Percentiles rank a stretch among this genome's conserved stretches.
phyloP scores from a whole-genome alignment of 2,329 filamentous ascomycete genomes.

The Didymella segeticola region DNA sequence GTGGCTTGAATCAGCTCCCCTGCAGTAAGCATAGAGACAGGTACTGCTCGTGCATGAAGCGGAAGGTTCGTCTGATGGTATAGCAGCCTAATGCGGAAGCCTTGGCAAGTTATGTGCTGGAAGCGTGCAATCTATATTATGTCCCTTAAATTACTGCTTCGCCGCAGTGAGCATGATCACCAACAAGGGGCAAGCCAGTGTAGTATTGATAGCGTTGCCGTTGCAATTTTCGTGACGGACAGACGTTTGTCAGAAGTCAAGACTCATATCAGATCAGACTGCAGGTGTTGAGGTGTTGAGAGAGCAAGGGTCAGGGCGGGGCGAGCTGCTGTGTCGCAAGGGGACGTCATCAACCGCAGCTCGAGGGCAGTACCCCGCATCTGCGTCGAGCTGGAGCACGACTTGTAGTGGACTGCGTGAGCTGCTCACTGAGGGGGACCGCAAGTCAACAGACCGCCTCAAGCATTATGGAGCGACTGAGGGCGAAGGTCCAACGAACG shows the following conservation, averaged over 20 bases:
- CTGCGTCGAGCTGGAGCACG: slow-evolving; percentile 2
- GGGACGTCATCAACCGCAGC: slow-evolving; percentile 28
- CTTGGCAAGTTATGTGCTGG: not conserved
- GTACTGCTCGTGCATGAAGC: not conserved
- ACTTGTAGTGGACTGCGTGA: not conserved
- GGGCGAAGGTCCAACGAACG: slow-evolving; percentile 4
- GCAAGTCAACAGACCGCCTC: slow-evolving; percentile 6
- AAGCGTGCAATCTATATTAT: not conserved
- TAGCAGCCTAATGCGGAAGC: not conserved
- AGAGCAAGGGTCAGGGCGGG: slow-evolving; percentile 3
- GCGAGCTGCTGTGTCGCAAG: slow-evolving; percentile 16
- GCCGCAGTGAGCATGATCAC: no score
- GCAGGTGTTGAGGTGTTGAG: slow-evolving; percentile 15
- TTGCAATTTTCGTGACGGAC: not conserved
- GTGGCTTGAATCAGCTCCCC: not conserved
- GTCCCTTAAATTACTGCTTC: no score
- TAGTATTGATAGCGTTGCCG: not conserved
- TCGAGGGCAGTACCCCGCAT: slow-evolving; percentile 22
- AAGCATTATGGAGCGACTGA: slow-evolving; percentile 1
- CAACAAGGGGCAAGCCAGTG: not conserved
- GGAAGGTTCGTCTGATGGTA: not conserved
- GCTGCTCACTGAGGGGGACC: not conserved
- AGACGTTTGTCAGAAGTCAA: not conserved
- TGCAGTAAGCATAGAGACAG: not conserved
- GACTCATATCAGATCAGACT: not conserved